phyloP scores from a whole-genome alignment of 2,329 filamentous ascomycete species.

The Emmonsiellopsis sp. region DNA sequence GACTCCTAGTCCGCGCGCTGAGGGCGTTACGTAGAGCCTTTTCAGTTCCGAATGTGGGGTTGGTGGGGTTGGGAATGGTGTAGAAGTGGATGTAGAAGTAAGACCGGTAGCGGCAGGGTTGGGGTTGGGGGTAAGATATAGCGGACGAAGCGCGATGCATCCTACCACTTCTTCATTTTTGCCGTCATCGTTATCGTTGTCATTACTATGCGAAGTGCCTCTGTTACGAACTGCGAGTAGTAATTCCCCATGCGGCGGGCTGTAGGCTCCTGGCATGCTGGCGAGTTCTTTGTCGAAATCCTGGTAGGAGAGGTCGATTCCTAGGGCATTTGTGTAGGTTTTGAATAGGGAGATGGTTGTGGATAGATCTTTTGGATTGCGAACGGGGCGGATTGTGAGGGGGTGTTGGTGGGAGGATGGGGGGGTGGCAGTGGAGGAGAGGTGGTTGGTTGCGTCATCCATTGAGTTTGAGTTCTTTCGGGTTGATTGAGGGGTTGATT shows the following conservation, averaged over 20 bases:
- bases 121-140: neutral
- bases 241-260: slow-evolving; percentile 12
- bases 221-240: slow-evolving; percentile 5
- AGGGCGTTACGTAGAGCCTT: slow-evolving; percentile 44
- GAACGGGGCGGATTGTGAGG: slow-evolving; percentile 9
- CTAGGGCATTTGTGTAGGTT: slow-evolving; percentile 36
- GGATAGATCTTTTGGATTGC: slow-evolving; percentile 5
- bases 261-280: slow-evolving; percentile 47
- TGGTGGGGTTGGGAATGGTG: neutral
- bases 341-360: slow-evolving; percentile 26
- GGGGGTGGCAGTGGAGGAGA: too few relatives aligned
- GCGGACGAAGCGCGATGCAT: neutral
- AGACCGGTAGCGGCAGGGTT: neutral
- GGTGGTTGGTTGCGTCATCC: too few relatives aligned
- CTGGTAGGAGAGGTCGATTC: slow-evolving; percentile 50
- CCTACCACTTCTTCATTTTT: neutral
- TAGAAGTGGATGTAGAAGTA: slow-evolving; percentile 3
- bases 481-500: too few relatives aligned
- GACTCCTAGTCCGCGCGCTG: slow-evolving; percentile 41
- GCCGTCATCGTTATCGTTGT: neutral
- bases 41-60: slow-evolving; percentile 46
- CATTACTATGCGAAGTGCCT: slow-evolving; percentile 3
- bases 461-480: too few relatives aligned
- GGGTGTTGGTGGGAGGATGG: too few relatives aligned
- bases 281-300: slow-evolving; percentile 45